A percentile compares a stretch with the other conserved stretches of the same genome.
phyloP scores from a whole-genome alignment of 176 grass and related monocot genomes.

The Ampelocalamus luodianensis region DNA sequence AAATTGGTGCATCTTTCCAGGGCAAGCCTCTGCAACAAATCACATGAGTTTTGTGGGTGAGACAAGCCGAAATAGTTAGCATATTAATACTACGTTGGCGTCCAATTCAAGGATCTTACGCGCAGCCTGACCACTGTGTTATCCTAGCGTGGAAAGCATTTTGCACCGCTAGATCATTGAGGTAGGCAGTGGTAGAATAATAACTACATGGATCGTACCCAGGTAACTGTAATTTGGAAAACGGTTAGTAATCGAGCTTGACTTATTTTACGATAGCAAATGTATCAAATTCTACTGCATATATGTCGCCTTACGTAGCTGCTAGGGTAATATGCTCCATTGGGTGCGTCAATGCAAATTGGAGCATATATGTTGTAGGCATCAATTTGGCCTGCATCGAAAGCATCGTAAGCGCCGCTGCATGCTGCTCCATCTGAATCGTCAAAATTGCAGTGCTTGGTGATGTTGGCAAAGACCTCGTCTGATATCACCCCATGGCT shows the following conservation, averaged over 20 bases:
- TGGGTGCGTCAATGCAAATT: neutral
- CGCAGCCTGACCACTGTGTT: conserved; percentile 45
- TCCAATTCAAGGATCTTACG: conserved; percentile 22
- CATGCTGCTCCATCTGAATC: neutral
- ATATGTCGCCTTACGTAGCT: conserved; percentile 29
- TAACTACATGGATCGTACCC: conserved; percentile 49
- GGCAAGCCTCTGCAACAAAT: neutral
- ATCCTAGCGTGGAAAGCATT: conserved; percentile 49
- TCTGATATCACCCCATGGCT: conserved; percentile 51
- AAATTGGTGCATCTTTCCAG: conserved; percentile 35
- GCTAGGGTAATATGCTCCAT: conserved; percentile 38
- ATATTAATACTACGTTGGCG: neutral
- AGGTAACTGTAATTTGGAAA: conserved; percentile 37
- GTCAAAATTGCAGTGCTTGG: conserved; percentile 44
- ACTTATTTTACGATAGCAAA: neutral
- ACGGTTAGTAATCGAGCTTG: neutral
- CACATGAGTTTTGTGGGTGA: neutral
- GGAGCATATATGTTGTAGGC: conserved; percentile 53
- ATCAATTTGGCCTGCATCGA: conserved; percentile 11
- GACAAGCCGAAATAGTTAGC: neutral
- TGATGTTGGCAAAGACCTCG: conserved; percentile 44
- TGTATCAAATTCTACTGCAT: neutral
- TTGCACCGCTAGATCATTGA: conserved; percentile 61
- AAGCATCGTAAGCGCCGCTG: neutral
- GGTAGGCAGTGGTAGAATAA: conserved; percentile 26